Evolutionary conservation across 164 flowering plant species (phyloP), one percentile per base, ranked within the genome.

Genomic region (Liriodendron chinense): DNA sequence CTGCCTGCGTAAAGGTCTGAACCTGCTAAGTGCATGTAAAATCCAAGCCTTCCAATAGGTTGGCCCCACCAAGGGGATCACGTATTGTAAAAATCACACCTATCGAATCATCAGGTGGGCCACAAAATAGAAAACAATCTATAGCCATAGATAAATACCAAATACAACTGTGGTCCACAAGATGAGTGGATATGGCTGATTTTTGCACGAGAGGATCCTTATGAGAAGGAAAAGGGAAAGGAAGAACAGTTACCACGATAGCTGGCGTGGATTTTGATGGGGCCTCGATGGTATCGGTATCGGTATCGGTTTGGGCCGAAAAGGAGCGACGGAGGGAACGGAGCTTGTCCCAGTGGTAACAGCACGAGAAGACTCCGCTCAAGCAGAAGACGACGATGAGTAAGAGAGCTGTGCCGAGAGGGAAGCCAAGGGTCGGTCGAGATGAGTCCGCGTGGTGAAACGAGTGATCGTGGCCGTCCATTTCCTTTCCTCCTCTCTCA

Each of bases 301-400:
- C 86, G 14, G 76, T 14, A 14, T 13, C 82, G 28, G 71, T 8
- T 68, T 66, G 18, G 48, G 43, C 75, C 62, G 87, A 70, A 50
- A 76, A 73, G 22, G 87, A 77, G 9, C 85, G 85, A 47, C 96
- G 94, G 73, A 91, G 86, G 3, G 92, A 80, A 8, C 89, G 82
- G 75, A 92, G 84, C 80, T 91, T 91, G 70, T 94, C 98, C 97
- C 98, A 92, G 83, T 94, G 97, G 85, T 94, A 94, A 78, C 98
- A 94, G 78, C 96, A 94, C 9, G 97, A 91, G 88, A 94, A 91
- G 80, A 92, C 80, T 0, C 97, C 98, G 65, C 96, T 92, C 43
- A 94, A 62, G 86, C 86, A 86, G 88, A 94, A 90, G 20, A 92
- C 86, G 75, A 90, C 67, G 74, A 91, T 77, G 76, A 94, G 69